These are phyloP conservation scores for Parmelia sp. DNA, from an alignment of 495 filamentous ascomycete species.

Conservation along the genomic window DNA sequence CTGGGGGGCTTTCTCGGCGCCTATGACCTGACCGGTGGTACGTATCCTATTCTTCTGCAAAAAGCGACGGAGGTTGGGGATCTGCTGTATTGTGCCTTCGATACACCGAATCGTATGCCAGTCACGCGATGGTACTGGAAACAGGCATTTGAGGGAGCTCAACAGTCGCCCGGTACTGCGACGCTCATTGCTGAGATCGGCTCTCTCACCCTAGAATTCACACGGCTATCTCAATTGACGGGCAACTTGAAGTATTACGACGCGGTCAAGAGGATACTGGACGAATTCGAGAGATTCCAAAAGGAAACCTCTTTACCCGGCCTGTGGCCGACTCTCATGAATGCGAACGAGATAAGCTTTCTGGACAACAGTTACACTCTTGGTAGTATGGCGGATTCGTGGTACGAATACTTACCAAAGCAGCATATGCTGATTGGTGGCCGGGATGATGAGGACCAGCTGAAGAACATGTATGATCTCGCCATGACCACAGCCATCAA, in stretches of 20 bases:
- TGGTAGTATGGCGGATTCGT: conserved; percentile 83
- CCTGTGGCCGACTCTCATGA: conserved; percentile 73
- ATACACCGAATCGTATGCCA: conserved; percentile 94
- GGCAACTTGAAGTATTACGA: conserved; percentile 84
- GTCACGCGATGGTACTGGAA: conserved; percentile 51
- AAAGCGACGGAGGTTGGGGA: conserved; percentile 86
- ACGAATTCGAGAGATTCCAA: conserved; percentile 73
- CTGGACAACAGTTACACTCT: conserved; percentile 58
- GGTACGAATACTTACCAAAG: conserved; percentile 98
- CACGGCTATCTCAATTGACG: conserved; percentile 83
- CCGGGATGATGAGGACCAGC: conserved; percentile 65
- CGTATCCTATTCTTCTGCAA: conserved; percentile 59
- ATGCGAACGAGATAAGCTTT: conserved; percentile 51
- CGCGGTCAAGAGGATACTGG: conserved; percentile 79
- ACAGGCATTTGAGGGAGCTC: conserved; percentile 28
- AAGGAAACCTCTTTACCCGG: conserved; percentile 62
- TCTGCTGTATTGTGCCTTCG: conserved; percentile 83
- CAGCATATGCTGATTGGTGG: conserved; percentile 70
- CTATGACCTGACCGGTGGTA: conserved; percentile 70
- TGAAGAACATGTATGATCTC: conserved; percentile 70
- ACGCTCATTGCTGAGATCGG: conserved; percentile 75
- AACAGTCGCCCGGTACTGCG: conserved; percentile 37
- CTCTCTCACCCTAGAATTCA: conserved; percentile 86
- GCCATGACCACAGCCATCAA: conserved; percentile 65
- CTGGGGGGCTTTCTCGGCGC: conserved; percentile 77